Base-by-base conservation (phyloP, 2,329 filamentous ascomycete genomes). In the Pseudogymnoascus sp. region DNA sequence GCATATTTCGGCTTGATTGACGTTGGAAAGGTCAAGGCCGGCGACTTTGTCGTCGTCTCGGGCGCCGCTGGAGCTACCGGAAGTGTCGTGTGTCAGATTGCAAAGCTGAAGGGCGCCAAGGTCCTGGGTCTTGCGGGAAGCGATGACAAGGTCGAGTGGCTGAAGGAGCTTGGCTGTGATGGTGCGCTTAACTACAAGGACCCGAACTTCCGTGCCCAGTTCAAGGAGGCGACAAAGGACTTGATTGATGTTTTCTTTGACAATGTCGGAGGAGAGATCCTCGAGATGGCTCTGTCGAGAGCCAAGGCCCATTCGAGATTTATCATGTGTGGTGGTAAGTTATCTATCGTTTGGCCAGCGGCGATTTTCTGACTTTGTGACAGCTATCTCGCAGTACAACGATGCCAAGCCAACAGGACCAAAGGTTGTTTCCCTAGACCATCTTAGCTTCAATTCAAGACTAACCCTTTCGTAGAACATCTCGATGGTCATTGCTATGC, bases 61-160 rank as follows among this genome's bases (percentile, higher is more conserved):
- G 89, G 88, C 5, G 90, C 90, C 1, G 90, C 90, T 0, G 90
- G 90, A 1, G 90, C 89, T 0, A 93, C 90, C 0, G 90, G 90
- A 1, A 88, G 83, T 70, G 83, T 93, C 1, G 89, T 85, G 0
- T 89, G 88, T 0, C 90, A 93, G 75, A 90, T 93, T 67, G 88
- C 88, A 16, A 91, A 90, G 78, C 76, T 91, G 61, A 85, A 86
- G 73, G 89, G 88, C 11, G 82, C 58, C 68, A 83, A 77, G 67
- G 70, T 79, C 2, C 84, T 90, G 11, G 88, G 88, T 5, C 79
- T 90, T 65, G 86, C 86, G 0, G 88, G 88, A 0, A 82, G 80
- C 61, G 80, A 84, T 37, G 84, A 88, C 38, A 91, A 91, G 76
- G 89, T 84, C 68, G 74, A 78, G 59, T 90, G 87, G 81, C 73